Conservation (phyloP, 768 basidiomycete species). For the Boletus rubropictus region DNA sequence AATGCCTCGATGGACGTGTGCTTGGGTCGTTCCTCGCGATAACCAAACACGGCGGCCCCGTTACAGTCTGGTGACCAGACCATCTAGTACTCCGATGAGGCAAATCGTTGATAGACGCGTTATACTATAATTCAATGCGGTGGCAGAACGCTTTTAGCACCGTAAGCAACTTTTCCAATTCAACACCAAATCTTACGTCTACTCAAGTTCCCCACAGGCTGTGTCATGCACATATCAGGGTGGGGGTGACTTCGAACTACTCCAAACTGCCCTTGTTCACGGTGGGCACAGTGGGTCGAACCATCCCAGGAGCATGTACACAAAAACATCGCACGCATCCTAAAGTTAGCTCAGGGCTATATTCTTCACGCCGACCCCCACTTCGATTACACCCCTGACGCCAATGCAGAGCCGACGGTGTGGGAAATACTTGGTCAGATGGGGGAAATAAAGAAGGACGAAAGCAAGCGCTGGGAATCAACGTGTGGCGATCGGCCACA, state of each 20-base stretch:
- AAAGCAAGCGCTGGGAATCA: conserved; percentile 25
- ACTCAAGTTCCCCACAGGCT: conserved; percentile 29
- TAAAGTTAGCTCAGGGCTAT: conserved; percentile 38
- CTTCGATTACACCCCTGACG: conserved; percentile 61
- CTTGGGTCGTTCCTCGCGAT: conserved; percentile 18
- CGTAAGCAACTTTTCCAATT: conserved; percentile 16
- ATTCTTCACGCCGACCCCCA: conserved; percentile 56
- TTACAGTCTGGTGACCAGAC: too few species aligned
- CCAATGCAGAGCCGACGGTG: conserved; percentile 45
- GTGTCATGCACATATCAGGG: conserved; percentile 58
- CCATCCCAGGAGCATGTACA: conserved; percentile 41
- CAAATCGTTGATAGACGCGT: background rate
- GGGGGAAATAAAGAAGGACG: conserved; percentile 27
- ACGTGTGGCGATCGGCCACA: conserved; percentile 53
- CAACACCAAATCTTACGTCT: too few species aligned
- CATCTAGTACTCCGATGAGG: too few species aligned
- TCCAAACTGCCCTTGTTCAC: conserved; percentile 37
- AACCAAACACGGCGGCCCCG: background rate
- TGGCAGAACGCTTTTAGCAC: conserved; percentile 29
- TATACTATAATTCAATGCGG: conserved; percentile 19
- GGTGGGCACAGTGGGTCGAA: conserved; percentile 52
- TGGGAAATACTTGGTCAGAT: conserved; percentile 46
- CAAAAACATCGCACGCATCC: conserved; percentile 48
- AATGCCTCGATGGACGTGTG: conserved; percentile 28
- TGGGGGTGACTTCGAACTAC: conserved; percentile 38